A percentile compares a stretch with the other conserved stretches of the same genome.
Evolutionary conservation across 768 basidiomycete species (phyloP).

Genomic region (Agrocybe chaxingu): DNA sequence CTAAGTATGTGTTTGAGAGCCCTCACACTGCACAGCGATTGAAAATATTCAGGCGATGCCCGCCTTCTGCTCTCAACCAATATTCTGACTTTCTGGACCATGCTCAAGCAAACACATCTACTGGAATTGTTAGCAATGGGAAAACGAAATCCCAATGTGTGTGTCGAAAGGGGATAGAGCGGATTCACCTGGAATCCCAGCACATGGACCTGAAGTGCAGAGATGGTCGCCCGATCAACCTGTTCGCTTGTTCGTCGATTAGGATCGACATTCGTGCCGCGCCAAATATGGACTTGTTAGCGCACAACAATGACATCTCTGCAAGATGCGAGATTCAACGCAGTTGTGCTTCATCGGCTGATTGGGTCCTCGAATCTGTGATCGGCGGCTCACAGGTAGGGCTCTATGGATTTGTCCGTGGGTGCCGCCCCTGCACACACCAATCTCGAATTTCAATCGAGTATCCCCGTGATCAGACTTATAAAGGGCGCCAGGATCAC

Average conservation of each 20-base stretch:
- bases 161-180: no score
- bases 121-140: no score
- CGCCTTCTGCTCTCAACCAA: no score
- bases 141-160: no score
- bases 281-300: conserved; percentile 12
- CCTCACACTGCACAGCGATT: no score
- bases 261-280: conserved; percentile 8
- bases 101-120: no score
- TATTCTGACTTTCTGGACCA: no score
- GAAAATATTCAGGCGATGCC: no score
- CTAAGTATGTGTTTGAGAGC: no score
- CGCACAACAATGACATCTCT: conserved; percentile 8
- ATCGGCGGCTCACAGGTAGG: conserved; percentile 10
- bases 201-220: background rate
- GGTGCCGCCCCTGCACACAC: conserved; percentile 1
- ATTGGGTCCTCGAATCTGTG: conserved; percentile 2
- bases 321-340: conserved; percentile 6
- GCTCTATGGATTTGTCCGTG: conserved; percentile 16
- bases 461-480: conserved; percentile 4
- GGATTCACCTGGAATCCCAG: conserved; percentile 9
- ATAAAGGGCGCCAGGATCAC: background rate
- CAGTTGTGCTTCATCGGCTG: conserved; percentile 6
- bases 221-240: conserved; percentile 7
- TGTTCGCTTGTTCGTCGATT: background rate
- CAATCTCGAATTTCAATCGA: conserved; percentile 12